Conservation (phyloP, 2,329 filamentous ascomycete species). For the Magnaporthiopsis poae region DNA sequence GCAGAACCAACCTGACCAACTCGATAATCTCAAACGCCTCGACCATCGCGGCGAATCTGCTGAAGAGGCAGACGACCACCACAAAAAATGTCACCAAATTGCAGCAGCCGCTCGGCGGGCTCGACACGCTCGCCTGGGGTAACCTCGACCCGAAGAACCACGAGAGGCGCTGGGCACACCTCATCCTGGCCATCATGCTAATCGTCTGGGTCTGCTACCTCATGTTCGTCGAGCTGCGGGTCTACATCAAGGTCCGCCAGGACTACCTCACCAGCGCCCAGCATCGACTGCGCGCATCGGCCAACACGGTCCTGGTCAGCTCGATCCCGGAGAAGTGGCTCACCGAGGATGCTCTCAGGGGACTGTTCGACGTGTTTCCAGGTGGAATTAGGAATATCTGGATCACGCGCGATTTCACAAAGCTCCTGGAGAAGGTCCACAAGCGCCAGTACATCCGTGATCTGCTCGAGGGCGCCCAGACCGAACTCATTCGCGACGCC, state of each 20-base stretch:
- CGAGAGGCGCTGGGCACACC: slow-evolving; percentile 70
- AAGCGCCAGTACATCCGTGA: slow-evolving; percentile 61
- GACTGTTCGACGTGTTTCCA: slow-evolving; percentile 89
- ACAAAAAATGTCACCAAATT: background rate
- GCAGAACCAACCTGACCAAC: background rate
- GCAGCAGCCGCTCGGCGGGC: slow-evolving; percentile 30
- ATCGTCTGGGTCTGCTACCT: slow-evolving; percentile 78
- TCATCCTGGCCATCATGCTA: slow-evolving; percentile 67
- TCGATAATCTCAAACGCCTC: background rate
- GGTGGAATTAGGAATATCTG: slow-evolving; percentile 92
- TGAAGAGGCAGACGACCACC: background rate
- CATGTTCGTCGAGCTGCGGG: slow-evolving; percentile 73
- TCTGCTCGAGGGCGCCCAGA: slow-evolving; percentile 71
- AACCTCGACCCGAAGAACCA: slow-evolving; percentile 64
- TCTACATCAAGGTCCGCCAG: slow-evolving; percentile 87
- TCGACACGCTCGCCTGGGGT: slow-evolving; percentile 79
- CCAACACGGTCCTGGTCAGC: slow-evolving; percentile 87
- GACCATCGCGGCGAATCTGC: background rate
- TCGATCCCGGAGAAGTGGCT: slow-evolving; percentile 88
- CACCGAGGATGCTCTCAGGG: slow-evolving; percentile 66
- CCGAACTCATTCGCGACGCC: slow-evolving; percentile 67
- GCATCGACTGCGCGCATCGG: slow-evolving; percentile 83
- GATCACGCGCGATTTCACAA: slow-evolving; percentile 84
- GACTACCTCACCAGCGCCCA: slow-evolving; percentile 90
- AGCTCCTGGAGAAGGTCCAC: slow-evolving; percentile 74